phyloP scores from a whole-genome alignment of 2,329 filamentous ascomycete genomes.

The Cordyceps pruinosa region DNA sequence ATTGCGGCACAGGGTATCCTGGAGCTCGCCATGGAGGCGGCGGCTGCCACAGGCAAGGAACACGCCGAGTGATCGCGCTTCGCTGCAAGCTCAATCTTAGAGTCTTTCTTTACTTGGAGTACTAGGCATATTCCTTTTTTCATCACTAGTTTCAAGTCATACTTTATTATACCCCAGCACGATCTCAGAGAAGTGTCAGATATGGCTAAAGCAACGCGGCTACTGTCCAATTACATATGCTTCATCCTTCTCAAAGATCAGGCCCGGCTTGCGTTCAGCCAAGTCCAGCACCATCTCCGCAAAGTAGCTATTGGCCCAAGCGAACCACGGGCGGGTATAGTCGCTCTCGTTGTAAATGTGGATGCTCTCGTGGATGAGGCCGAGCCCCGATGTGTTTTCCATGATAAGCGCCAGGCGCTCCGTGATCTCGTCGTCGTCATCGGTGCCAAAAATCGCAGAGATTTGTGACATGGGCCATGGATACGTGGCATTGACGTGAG shows the following conservation, averaged over 20 bases:
- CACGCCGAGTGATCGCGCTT: neutral
- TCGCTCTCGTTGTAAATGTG: constrained; percentile 32
- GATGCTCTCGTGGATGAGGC: constrained; percentile 44
- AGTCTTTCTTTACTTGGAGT: too few relatives aligned
- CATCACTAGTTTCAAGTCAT: neutral
- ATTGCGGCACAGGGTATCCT: constrained; percentile 20
- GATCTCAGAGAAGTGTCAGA: neutral
- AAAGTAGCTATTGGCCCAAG: constrained; percentile 37
- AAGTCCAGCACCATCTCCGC: constrained; percentile 56
- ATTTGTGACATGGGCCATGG: constrained; percentile 53
- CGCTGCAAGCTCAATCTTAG: too few relatives aligned
- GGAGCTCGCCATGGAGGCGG: neutral
- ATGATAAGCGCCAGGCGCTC: constrained; percentile 32
- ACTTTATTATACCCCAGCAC: neutral
- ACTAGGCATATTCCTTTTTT: too few relatives aligned
- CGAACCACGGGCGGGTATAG: constrained; percentile 41
- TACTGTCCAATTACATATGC: constrained; percentile 6
- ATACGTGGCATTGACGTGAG: constrained; percentile 53
- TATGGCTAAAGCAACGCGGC: neutral
- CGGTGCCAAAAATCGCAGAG: constrained; percentile 44
- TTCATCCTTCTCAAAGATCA: constrained; percentile 43
- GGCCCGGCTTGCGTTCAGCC: constrained; percentile 71
- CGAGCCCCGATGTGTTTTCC: constrained; percentile 33
- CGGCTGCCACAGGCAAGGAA: neutral
- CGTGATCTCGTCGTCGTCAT: constrained; percentile 28